Base-by-base conservation (phyloP, 2,329 filamentous ascomycete species). In the Colletotrichum lupini region DNA sequence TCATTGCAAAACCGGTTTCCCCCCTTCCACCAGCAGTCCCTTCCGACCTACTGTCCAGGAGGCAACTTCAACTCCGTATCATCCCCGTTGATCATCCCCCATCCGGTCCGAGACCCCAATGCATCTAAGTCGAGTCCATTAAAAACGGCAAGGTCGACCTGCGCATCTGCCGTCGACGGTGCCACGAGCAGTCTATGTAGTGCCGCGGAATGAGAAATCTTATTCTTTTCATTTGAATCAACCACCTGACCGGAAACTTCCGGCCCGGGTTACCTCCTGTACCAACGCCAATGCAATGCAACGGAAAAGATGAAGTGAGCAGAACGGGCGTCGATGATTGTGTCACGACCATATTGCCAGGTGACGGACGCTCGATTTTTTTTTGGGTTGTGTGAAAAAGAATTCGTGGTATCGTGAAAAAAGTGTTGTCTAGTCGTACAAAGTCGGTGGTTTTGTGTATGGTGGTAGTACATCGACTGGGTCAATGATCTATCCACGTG, bases 241-340 rank as follows among this genome's bases (percentile, higher is more conserved):
- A 71, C 80, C 79, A 74, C 77, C 78, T 77, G 76, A 76, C 77
- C 77, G 76, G 67, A 68, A 63, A 57, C 75, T 64, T 74, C 71
- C 73, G 59, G 55, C 58, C 46, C 32, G 65, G 58, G 52, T 69
- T 70, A 72, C 72, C 68, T 76, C 79, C 72, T 79, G 80, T 82
- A 75, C 82, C 80, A 90, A 90, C 88, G 88, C 88, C 88, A 82
- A 78, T 90, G 88, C 88, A 87, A 90, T 90, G 88, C 88, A 85
- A 69, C 75, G 79, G 77, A 76, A 79, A 9, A 78, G 80, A 78
- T 76, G 77, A 82, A 81, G 80, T 82, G 80, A 78, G 77, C 58
- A 67, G 69, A 62, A 65, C 55, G 64, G 58, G 59, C 58, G 72
- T 61, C 74, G 30, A 30, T 37, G 9, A 11, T 46, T 22, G 12